Percentiles rank a stretch among this genome's conserved stretches.
phyloP scores from a whole-genome alignment of 1,139 yeast genomes.

The Candida pseudoviswanathii region DNA sequence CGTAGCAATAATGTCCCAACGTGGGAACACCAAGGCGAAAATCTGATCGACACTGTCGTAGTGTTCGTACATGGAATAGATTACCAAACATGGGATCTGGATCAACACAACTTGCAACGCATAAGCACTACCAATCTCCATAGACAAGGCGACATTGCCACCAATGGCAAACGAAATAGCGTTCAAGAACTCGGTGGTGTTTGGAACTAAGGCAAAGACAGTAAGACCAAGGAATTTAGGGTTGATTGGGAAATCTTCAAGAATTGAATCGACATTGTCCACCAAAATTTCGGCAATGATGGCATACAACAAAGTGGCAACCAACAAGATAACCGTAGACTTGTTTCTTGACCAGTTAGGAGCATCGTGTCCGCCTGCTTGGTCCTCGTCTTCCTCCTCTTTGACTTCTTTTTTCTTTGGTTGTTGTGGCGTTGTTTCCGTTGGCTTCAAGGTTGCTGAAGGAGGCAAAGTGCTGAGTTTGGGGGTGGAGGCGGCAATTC shows the following conservation, averaged over 20 bases:
- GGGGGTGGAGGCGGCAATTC: constrained; percentile 12
- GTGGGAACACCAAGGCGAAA: constrained; percentile 86
- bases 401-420: constrained; percentile 13
- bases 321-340: constrained; percentile 79
- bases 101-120: constrained; percentile 94
- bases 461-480: constrained; percentile 13
- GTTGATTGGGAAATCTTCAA: constrained; percentile 72
- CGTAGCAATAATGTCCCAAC: constrained; percentile 92
- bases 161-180: constrained; percentile 96
- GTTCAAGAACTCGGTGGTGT: constrained; percentile 93
- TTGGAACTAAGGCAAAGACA: constrained; percentile 93
- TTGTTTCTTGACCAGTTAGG: constrained; percentile 94
- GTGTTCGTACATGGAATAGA: constrained; percentile 63
- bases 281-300: constrained; percentile 93
- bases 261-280: constrained; percentile 88
- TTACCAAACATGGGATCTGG: constrained; percentile 88
- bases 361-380: constrained; percentile 83
- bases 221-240: constrained; percentile 93
- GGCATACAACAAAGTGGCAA: constrained; percentile 88
- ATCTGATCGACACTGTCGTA: constrained; percentile 46
- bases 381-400: constrained; percentile 26
- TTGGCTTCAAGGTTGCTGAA: constrained; percentile 14
- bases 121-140: constrained; percentile 98
- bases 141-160: constrained; percentile 92
- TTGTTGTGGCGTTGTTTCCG: background rate